Conservation (phyloP, 2,329 filamentous ascomycete species). For the Coleophoma crateriformis region DNA sequence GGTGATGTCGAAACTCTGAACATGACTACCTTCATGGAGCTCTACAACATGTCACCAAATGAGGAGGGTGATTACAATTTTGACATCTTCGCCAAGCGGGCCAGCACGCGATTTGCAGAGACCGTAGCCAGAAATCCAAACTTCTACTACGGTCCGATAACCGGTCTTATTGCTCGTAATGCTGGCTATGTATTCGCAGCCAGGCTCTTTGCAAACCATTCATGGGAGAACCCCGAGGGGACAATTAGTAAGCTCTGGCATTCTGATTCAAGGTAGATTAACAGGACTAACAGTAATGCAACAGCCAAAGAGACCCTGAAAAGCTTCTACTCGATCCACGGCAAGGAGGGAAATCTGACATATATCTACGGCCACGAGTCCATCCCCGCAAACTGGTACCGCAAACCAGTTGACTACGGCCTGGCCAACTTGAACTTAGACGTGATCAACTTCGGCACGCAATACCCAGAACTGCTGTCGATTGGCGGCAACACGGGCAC, state of each 20-base stretch:
- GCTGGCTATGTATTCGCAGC: slow-evolving; percentile 24
- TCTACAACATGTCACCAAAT: slow-evolving; percentile 30
- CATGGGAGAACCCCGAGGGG: slow-evolving; percentile 21
- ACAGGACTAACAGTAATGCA: background rate
- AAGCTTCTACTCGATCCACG: slow-evolving; percentile 13
- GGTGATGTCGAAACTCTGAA: slow-evolving; percentile 41
- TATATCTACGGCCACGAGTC: slow-evolving; percentile 12
- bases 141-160: slow-evolving; percentile 47
- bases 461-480: background rate
- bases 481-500: slow-evolving; percentile 45
- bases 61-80: slow-evolving; percentile 11
- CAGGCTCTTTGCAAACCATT: slow-evolving; percentile 26
- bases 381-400: slow-evolving; percentile 16
- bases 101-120: slow-evolving; percentile 35
- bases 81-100: slow-evolving; percentile 11
- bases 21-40: slow-evolving; percentile 43
- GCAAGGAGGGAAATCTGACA: slow-evolving; percentile 9
- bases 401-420: background rate
- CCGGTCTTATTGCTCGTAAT: slow-evolving; percentile 31
- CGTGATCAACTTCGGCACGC: background rate
- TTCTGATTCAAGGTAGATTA: no score
- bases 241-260: slow-evolving; percentile 11
- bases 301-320: slow-evolving; percentile 11
- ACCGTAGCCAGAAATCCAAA: slow-evolving; percentile 42
- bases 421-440: background rate